These are phyloP conservation scores for Mrakia hoshinonis DNA, from an alignment of 768 basidiomycete genomes.

Conservation along the genomic window DNA sequence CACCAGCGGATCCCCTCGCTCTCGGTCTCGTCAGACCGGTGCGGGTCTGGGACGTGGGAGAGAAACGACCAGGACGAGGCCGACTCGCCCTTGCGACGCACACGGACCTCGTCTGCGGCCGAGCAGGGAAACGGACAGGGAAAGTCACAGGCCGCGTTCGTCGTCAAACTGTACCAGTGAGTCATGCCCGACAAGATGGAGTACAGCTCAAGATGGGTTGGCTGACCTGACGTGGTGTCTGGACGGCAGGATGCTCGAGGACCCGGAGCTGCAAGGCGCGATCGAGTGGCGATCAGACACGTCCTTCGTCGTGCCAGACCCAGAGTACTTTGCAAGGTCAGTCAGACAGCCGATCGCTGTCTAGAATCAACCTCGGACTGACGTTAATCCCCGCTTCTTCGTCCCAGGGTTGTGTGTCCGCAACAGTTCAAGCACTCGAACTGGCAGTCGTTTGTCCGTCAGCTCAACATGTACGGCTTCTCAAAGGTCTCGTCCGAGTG, in stretches of 20 bases:
- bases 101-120: not conserved
- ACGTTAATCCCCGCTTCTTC: too few relatives aligned
- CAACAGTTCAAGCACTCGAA: slow-evolving; percentile 44
- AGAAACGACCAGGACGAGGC: too few relatives aligned
- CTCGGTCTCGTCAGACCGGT: too few relatives aligned
- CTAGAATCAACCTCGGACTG: not conserved
- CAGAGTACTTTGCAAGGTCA: slow-evolving; percentile 8
- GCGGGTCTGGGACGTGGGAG: too few relatives aligned
- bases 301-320: slow-evolving; percentile 3
- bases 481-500: slow-evolving; percentile 3
- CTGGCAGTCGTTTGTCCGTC: slow-evolving; percentile 42
- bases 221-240: not conserved
- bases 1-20: too few relatives aligned
- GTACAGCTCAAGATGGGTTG: not conserved
- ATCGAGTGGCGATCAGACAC: not conserved
- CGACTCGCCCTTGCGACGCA: not conserved
- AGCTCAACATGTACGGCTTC: slow-evolving; percentile 36
- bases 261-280: not conserved
- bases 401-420: slow-evolving; percentile 29
- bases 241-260: not conserved
- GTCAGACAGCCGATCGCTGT: not conserved
- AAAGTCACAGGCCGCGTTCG: slow-evolving; percentile 12
- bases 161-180: slow-evolving; percentile 3
- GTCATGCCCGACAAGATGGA: not conserved
- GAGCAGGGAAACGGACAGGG: not conserved